These are phyloP conservation scores for Asterionellopsis glacialis DNA, from an alignment of 108 stramenopile genomes.

Conservation along the genomic window DNA sequence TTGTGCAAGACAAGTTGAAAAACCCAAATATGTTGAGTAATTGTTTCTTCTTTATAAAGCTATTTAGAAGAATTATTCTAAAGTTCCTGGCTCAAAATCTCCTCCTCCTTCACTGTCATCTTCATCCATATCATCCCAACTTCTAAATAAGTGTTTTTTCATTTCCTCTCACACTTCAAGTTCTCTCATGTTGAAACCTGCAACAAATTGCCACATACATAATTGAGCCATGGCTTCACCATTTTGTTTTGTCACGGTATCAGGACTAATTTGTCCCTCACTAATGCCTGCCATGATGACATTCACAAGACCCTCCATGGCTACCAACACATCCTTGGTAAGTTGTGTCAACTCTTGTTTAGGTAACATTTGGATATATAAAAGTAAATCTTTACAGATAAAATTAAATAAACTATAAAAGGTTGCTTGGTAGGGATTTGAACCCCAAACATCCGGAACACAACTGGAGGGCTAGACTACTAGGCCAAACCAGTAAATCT, in stretches of 20 bases:
- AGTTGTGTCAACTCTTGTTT: slow-evolving; percentile 67
- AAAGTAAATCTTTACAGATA: slow-evolving; percentile 59
- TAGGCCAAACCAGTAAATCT: slow-evolving; percentile 52
- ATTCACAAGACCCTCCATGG: slow-evolving; percentile 92
- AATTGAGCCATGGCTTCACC: slow-evolving; percentile 91
- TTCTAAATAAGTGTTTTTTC: slow-evolving; percentile 33
- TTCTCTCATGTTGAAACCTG: slow-evolving; percentile 91
- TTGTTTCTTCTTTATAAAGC: background rate
- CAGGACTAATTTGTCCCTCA: slow-evolving; percentile 56
- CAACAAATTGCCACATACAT: slow-evolving; percentile 98
- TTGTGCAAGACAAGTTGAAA: no score
- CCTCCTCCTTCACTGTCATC: slow-evolving; percentile 6
- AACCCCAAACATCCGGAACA: no score
- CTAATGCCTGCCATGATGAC: slow-evolving; percentile 74
- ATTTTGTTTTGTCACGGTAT: slow-evolving; percentile 88
- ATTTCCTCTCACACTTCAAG: slow-evolving; percentile 88
- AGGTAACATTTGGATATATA: slow-evolving; percentile 91
- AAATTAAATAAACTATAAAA: no score
- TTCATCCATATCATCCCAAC: background rate
- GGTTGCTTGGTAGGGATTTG: no score
- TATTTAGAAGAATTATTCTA: slow-evolving; percentile 11
- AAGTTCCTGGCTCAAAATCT: slow-evolving; percentile 23
- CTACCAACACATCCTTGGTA: slow-evolving; percentile 88
- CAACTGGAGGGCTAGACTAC: no score
- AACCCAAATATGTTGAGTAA: no score